phyloP scores from a whole-genome alignment of 2,329 filamentous ascomycete genomes.

The Verticillium nubilum region DNA sequence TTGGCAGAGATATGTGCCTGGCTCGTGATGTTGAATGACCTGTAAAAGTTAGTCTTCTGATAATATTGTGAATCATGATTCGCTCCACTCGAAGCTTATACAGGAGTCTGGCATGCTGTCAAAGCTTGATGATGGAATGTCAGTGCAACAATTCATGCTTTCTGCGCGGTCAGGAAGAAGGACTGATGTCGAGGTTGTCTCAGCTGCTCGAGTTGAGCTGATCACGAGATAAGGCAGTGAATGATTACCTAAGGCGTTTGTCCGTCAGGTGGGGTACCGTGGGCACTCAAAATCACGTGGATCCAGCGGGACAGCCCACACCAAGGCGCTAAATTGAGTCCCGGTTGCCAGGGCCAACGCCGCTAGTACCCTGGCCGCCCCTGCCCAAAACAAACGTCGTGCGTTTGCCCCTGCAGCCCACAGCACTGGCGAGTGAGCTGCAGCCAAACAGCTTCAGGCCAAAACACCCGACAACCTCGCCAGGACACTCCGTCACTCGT shows the following conservation, averaged over 20 bases:
- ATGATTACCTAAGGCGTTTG: too few relatives aligned
- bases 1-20: neutral
- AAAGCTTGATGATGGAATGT: too few relatives aligned
- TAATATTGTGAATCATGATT: too few relatives aligned
- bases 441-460: neutral
- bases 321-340: constrained; percentile 10
- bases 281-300: neutral
- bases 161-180: too few relatives aligned
- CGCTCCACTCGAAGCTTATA: too few relatives aligned
- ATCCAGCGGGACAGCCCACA: neutral
- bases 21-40: neutral
- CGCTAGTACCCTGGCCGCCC: neutral
- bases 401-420: neutral
- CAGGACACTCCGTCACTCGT: constrained; percentile 5
- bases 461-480: neutral
- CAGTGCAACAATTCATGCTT: too few relatives aligned
- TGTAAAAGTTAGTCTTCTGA: too few relatives aligned
- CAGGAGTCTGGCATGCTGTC: too few relatives aligned
- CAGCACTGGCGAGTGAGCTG: neutral
- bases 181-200: too few relatives aligned
- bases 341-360: constrained; percentile 12
- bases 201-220: too few relatives aligned
- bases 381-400: constrained; percentile 13
- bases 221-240: too few relatives aligned
- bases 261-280: too few relatives aligned